Percentiles rank a stretch among this genome's conserved stretches.
Conservation (phyloP, 2,329 filamentous ascomycete genomes). For the Penicillium vulpinum region DNA sequence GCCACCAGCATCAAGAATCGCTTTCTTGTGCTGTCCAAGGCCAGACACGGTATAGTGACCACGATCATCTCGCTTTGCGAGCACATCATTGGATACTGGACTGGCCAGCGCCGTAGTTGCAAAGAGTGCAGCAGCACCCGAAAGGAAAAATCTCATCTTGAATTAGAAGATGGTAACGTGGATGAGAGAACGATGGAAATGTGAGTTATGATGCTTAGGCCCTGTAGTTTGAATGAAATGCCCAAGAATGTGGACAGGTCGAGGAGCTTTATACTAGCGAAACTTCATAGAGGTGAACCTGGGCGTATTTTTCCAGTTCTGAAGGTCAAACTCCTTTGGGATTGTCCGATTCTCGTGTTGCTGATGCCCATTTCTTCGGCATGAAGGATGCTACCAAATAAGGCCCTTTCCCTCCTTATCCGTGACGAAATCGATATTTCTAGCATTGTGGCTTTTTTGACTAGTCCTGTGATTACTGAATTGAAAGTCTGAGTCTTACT, state of each 20-base stretch:
- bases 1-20: not conserved
- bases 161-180: not conserved
- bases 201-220: not conserved
- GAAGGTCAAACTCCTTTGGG: not conserved
- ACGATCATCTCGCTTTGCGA: not conserved
- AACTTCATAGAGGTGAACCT: not conserved
- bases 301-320: not conserved
- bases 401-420: not conserved
- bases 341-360: not conserved
- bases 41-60: not conserved
- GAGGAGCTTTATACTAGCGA: not conserved
- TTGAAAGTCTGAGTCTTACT: not conserved
- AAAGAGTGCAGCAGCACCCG: not conserved
- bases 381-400: not conserved
- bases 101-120: not conserved
- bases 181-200: not conserved
- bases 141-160: not conserved
- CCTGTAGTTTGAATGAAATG: not conserved
- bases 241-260: not conserved
- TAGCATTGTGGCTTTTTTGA: not conserved
- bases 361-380: not conserved
- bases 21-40: not conserved
- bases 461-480: not conserved
- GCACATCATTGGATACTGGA: not conserved
- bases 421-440: not conserved